Base-by-base conservation (phyloP, 495 filamentous ascomycete genomes). In the Lepraria neglecta region DNA sequence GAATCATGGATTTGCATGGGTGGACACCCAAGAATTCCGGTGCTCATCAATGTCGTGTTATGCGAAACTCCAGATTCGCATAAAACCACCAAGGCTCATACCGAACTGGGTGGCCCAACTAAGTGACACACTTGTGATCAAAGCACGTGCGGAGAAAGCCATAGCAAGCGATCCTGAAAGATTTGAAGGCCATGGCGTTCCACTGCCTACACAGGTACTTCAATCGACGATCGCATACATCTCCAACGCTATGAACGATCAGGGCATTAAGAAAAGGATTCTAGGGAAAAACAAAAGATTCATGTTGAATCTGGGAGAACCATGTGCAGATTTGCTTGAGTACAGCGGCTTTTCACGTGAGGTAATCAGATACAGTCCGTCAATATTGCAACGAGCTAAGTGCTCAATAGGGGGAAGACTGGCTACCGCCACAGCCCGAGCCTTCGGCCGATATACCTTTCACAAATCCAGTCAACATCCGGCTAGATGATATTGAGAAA, bases 271-370 rank as follows among this genome's bases (percentile, higher is more conserved):
- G 42, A 84, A 82, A 68, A 65, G 72, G 24, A 88, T 92, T 58
- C 80, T 83, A 4, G 77, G 79, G 15, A 72, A 80, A 9, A 92
- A 92, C 72, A 91, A 89, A 70, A 80, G 79, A 17, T 95, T 90
- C 66, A 74, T 82, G 56, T 75, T 85, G 15, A 80, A 84, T 45
- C 87, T 92, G 69, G 87, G 89, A 15, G 73, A 72, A 28, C 77
- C 82, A 19, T 89, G 88, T 68, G 75, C 82, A 59, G 73, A 80
- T 38, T 66, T 92, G 40, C 76, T 92, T 42, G 76, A 77, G 53
- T 84, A 80, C 43, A 70, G 91, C 4, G 86, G 81, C 4, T 92
- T 91, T 65, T 67, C 63, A 28, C 66, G 68, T 28, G 70, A 74
- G 69, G 78, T 80, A 64, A 24, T 69, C 69, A 5, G 27, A 24